Evolutionary conservation across 176 grass and related monocot species (phyloP), one percentile per base, ranked within the genome.

Genomic region (Musa troglodytarum): DNA sequence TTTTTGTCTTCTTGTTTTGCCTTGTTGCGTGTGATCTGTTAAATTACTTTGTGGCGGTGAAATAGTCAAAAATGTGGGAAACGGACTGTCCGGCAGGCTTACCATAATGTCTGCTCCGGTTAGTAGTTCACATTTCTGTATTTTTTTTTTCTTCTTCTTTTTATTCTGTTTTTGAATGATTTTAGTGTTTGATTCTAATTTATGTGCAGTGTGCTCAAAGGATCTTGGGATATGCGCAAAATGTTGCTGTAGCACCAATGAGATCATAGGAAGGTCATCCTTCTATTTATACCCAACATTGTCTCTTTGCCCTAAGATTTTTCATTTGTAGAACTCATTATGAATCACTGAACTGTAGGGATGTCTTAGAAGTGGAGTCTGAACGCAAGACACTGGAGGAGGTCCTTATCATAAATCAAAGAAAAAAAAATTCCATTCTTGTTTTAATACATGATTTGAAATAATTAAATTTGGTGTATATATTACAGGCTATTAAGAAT

Each of bases 91-190:
- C 83, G 82, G 51, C 89, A 96, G 65, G 92, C 89, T 11, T 89
- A 96, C 82, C 92, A 92, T 68, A 96, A 82, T 17, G 69, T 96
- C 25, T 96, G 92, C 87, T 78, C 85, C 13, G 92, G 92, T 96
- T 72, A 80, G 14, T 68, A 54, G 50, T 75, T 66, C 2, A 11
- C 11, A 43, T 43, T 43, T 43, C 4, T 43, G 34, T 43, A 0
- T 43, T 26, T 26, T 26, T 26, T 29, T 6, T 43, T n/a, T n/a
- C n/a, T n/a, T n/a, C n/a, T n/a, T 0, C 4, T 43, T 43, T 43
- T 43, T 43, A 34, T 43, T 43, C 34, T 43, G 34, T 43, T 43
- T 6, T 43, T 43, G 34, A 4, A 43, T 43, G 34, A 43, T 43
- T 43, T 43, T 43, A 6, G 34, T 6, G 34, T 43, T 43, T 43